Conservation (phyloP, 257 asterid species). For the Solanum boliviense region DNA sequence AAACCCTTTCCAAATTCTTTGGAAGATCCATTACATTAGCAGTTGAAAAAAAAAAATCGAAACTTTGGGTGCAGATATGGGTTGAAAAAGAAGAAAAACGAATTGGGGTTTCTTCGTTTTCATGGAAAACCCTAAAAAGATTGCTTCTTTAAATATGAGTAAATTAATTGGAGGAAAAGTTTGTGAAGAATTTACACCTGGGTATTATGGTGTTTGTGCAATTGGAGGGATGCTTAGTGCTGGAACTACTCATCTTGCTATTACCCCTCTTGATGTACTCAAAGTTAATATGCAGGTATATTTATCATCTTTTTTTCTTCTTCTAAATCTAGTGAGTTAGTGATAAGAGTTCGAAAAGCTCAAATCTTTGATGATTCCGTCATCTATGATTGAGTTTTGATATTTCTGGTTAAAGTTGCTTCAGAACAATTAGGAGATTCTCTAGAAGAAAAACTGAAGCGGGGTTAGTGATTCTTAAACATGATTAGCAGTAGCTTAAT, state of each 20-base stretch:
- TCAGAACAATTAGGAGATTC: neutral
- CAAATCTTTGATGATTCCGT: neutral
- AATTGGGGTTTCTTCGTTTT: neutral
- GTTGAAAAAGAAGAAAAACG: neutral
- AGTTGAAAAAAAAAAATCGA: too few species aligned
- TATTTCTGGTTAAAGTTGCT: neutral
- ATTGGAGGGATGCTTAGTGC: constrained; percentile 35
- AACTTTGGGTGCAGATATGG: neutral
- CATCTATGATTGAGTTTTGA: neutral
- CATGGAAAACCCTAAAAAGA: neutral
- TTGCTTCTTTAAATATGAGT: neutral
- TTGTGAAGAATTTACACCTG: constrained; percentile 17
- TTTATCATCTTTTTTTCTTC: neutral
- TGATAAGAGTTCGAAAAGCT: neutral
- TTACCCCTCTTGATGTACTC: constrained; percentile 38
- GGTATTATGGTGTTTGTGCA: constrained; percentile 33
- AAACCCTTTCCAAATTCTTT: neutral
- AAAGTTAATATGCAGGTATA: constrained; percentile 43
- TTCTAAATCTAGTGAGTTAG: neutral
- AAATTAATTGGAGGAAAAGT: neutral
- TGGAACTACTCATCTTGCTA: constrained; percentile 30
- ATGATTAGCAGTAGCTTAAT: neutral
- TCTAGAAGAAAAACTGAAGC: neutral
- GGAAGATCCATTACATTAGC: neutral
- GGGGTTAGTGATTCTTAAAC: neutral